Evolutionary conservation across 352 stramenopile genomes (phyloP).

Genomic region (Phytophthora kernoviae): DNA sequence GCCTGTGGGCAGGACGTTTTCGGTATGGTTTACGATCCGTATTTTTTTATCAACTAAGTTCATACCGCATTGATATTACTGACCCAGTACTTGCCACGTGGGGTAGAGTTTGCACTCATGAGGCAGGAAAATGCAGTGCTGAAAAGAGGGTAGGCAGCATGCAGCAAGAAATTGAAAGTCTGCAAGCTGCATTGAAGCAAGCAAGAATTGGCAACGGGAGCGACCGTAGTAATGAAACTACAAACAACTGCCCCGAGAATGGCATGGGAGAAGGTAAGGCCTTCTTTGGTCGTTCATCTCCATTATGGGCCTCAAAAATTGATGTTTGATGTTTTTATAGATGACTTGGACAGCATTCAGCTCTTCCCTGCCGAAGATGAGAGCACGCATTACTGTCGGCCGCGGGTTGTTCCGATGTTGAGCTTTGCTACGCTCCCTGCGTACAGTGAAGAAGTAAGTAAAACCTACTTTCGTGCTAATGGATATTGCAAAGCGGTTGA

Average conservation of each 20-base stretch:
- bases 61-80: not conserved
- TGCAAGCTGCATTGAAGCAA: conserved; percentile 42
- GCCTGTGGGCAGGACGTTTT: conserved; percentile 29
- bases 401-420: conserved; percentile 46
- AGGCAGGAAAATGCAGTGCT: conserved; percentile 61
- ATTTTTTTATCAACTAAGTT: not conserved
- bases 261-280: conserved; percentile 19
- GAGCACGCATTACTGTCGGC: conserved; percentile 13
- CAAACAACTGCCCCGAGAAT: conserved; percentile 17
- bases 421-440: conserved; percentile 52
- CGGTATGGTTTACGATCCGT: conserved; percentile 7
- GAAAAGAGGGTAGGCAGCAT: conserved; percentile 54
- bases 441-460: conserved; percentile 60
- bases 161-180: conserved; percentile 54
- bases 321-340: conserved; percentile 8
- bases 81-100: not conserved
- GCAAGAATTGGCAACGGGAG: conserved; percentile 2
- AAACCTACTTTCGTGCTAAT: not conserved
- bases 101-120: conserved; percentile 49
- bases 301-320: not conserved
- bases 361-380: conserved; percentile 21
- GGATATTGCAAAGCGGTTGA: not conserved
- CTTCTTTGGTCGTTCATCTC: not conserved
- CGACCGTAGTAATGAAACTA: conserved; percentile 11
- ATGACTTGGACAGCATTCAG: conserved; percentile 38